Percentiles rank a stretch among this genome's conserved stretches.
Conservation (phyloP, 2,329 filamentous ascomycete genomes). For the Penicillium sp. region DNA sequence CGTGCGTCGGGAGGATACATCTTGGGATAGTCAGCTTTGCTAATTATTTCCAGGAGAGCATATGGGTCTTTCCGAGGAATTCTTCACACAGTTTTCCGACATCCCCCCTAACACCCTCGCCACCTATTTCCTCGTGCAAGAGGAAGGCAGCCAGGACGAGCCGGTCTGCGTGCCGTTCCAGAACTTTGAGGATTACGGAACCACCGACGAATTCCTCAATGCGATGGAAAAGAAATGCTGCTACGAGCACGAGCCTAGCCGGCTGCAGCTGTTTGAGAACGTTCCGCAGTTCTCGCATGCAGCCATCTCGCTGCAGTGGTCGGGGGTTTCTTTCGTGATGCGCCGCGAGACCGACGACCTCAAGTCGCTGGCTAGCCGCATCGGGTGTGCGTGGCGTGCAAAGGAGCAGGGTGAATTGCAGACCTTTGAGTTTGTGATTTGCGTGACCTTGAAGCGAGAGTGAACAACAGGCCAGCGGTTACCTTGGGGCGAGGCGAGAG, state of each 20-base stretch:
- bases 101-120: background rate
- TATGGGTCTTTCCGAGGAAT: background rate
- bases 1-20: no score
- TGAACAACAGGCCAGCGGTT: background rate
- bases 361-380: constrained; percentile 10
- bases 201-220: constrained; percentile 10
- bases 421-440: constrained; percentile 11
- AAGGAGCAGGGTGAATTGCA: constrained; percentile 8
- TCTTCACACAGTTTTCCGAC: background rate
- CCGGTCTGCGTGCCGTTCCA: constrained; percentile 6
- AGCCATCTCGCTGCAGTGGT: constrained; percentile 9
- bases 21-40: background rate
- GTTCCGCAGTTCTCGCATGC: constrained; percentile 5
- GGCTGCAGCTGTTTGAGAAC: constrained; percentile 4
- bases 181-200: constrained; percentile 6
- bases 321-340: constrained; percentile 10
- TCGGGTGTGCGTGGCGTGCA: constrained; percentile 14
- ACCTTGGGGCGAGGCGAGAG: background rate
- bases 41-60: background rate
- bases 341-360: constrained; percentile 10
- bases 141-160: background rate
- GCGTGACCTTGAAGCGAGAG: constrained; percentile 11
- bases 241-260: background rate
- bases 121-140: constrained; percentile 15
- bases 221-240: constrained; percentile 6